Evolutionary conservation across 495 filamentous ascomycete genomes (phyloP).

Genomic region (Talaromyces stipitatus): DNA sequence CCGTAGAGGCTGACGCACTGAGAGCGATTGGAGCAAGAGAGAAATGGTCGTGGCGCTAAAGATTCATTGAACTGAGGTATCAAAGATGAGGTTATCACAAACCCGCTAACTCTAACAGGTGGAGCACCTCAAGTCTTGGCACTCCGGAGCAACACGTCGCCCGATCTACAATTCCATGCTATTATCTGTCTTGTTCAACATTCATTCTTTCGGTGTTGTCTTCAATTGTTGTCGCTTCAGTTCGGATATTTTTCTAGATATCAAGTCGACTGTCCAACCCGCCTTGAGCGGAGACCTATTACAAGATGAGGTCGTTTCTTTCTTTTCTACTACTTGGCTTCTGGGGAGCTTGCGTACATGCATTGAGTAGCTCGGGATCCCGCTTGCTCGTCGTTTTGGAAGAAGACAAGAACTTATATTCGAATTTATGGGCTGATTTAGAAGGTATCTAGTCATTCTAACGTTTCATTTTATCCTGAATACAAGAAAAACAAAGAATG

Average conservation of each 20-base stretch:
- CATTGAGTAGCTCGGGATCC: slow-evolving; percentile 71
- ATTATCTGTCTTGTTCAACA: slow-evolving; percentile 5
- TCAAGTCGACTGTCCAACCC: slow-evolving; percentile 10
- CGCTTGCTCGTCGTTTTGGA: slow-evolving; percentile 83
- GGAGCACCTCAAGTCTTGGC: slow-evolving; percentile 30
- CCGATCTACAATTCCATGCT: slow-evolving; percentile 22
- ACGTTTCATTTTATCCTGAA: background rate
- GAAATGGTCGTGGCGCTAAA: background rate
- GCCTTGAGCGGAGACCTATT: slow-evolving; percentile 30
- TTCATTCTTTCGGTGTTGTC: background rate
- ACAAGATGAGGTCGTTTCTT: slow-evolving; percentile 70
- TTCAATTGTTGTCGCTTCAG: slow-evolving; percentile 5
- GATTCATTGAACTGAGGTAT: background rate
- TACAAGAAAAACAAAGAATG: background rate
- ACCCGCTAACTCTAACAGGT: background rate
- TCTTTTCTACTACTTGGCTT: slow-evolving; percentile 60
- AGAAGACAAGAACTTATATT: slow-evolving; percentile 77
- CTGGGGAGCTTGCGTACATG: slow-evolving; percentile 53
- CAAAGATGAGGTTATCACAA: slow-evolving; percentile 6
- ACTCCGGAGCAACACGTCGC: slow-evolving; percentile 41
- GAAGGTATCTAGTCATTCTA: slow-evolving; percentile 48
- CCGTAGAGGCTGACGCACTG: background rate
- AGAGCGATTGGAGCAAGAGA: background rate
- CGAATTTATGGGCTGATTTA: slow-evolving; percentile 73
- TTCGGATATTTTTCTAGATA: slow-evolving; percentile 5